Conservation (phyloP, 768 basidiomycete genomes). For the Trametes cingulata region DNA sequence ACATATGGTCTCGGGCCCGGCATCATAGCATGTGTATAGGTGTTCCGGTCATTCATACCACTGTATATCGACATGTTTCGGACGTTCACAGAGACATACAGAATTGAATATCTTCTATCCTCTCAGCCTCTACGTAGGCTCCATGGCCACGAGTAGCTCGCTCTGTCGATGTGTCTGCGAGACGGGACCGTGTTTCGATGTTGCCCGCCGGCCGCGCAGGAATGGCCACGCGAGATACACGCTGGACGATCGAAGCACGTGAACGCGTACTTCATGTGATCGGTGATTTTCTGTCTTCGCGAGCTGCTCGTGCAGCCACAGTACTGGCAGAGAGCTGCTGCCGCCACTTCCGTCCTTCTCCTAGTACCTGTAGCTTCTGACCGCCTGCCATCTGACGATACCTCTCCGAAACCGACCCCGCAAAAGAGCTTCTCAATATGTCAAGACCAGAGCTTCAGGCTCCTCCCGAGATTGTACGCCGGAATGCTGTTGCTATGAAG, state of each 20-base stretch:
- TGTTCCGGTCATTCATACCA: slow-evolving; percentile 5
- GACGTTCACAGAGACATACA: neutral
- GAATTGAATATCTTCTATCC: neutral
- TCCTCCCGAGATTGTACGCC: slow-evolving; percentile 72
- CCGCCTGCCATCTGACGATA: too few relatives aligned
- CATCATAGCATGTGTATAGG: slow-evolving; percentile 7
- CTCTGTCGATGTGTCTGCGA: too few relatives aligned
- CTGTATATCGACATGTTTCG: neutral
- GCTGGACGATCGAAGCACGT: slow-evolving; percentile 1
- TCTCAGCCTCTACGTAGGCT: too few relatives aligned
- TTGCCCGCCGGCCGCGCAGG: too few relatives aligned
- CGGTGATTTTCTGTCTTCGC: slow-evolving; percentile 3
- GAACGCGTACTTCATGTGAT: slow-evolving; percentile 10
- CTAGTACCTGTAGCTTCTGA: too few relatives aligned
- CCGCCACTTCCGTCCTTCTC: neutral
- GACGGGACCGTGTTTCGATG: too few relatives aligned
- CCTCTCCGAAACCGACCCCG: neutral
- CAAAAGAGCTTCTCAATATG: slow-evolving; percentile 37
- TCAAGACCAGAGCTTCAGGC: slow-evolving; percentile 63
- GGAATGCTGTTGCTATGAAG: neutral
- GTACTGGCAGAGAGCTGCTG: neutral
- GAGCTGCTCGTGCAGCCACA: too few relatives aligned
- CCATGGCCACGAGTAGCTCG: too few relatives aligned
- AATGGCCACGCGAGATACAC: too few relatives aligned
- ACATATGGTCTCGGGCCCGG: neutral